Evolutionary conservation across 2,329 filamentous ascomycete species (phyloP).

Genomic region (Cercospora zeina): DNA sequence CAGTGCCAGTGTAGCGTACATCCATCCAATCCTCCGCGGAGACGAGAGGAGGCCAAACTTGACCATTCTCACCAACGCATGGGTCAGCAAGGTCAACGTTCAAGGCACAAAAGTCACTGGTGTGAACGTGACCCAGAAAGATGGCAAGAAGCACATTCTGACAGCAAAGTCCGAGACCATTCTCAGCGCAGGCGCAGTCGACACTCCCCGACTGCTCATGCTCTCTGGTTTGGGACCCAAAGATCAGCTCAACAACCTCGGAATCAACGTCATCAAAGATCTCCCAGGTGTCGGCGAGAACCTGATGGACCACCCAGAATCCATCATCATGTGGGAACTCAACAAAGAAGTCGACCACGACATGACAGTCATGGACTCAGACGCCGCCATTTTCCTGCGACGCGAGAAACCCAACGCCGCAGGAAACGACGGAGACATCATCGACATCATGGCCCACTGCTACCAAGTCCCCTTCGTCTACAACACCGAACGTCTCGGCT

Average conservation of each 20-base stretch:
- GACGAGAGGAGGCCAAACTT: constrained; percentile 81
- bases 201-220: constrained; percentile 69
- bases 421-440: constrained; percentile 69
- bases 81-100: constrained; percentile 80
- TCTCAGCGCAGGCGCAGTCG: constrained; percentile 75
- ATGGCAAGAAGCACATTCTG: constrained; percentile 57
- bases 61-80: constrained; percentile 82
- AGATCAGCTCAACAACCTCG: constrained; percentile 49
- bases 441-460: constrained; percentile 95
- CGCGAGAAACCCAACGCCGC: constrained; percentile 70
- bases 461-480: constrained; percentile 92
- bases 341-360: constrained; percentile 74
- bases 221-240: constrained; percentile 54
- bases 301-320: constrained; percentile 65
- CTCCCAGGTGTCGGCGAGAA: constrained; percentile 65
- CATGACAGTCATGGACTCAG: constrained; percentile 88
- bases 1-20: constrained; percentile 87
- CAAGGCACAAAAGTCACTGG: constrained; percentile 69
- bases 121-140: constrained; percentile 66
- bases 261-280: constrained; percentile 58
- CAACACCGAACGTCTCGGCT: constrained; percentile 78
- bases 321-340: constrained; percentile 74
- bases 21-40: constrained; percentile 83
- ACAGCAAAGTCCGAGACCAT: constrained; percentile 72
- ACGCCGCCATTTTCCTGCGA: constrained; percentile 84